A percentile compares a stretch with the other conserved stretches of the same genome.
phyloP scores from a whole-genome alignment of 2,329 filamentous ascomycete species.

The Claviceps arundinis region DNA sequence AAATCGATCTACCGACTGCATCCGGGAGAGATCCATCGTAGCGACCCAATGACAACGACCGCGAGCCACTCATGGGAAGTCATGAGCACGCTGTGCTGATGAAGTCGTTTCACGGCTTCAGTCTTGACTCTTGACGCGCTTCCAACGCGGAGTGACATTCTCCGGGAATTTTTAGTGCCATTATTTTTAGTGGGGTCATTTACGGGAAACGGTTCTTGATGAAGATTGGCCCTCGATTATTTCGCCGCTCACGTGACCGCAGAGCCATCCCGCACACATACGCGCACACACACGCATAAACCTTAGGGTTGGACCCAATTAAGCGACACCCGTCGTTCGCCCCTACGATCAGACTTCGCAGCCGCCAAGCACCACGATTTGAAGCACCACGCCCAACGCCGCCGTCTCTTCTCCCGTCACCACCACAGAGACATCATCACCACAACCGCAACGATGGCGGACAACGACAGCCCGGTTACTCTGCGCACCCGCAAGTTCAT shows the following conservation, averaged over 20 bases:
- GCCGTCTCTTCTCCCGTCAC: conserved; percentile 19
- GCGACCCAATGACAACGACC: not conserved
- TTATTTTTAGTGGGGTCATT: not conserved
- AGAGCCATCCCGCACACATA: not conserved
- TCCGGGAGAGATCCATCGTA: conserved; percentile 1
- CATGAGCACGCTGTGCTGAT: not conserved
- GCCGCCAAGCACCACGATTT: conserved; percentile 17
- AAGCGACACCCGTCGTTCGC: conserved; percentile 24
- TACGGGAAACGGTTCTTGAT: not conserved
- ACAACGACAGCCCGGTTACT: conserved; percentile 64
- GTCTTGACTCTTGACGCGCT: not conserved
- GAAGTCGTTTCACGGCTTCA: no score
- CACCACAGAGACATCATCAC: conserved; percentile 21
- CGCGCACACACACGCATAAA: not conserved
- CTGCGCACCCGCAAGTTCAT: conserved; percentile 99
- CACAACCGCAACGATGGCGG: conserved; percentile 67
- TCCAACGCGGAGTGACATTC: not conserved
- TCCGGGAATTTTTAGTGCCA: not conserved
- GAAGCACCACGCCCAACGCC: conserved; percentile 14
- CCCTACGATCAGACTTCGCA: conserved; percentile 15
- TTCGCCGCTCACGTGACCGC: not conserved
- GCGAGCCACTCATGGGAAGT: not conserved
- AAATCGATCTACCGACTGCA: conserved; percentile 33
- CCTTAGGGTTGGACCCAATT: conserved; percentile 35
- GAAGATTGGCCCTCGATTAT: not conserved